Evolutionary conservation across 441 rosid species (phyloP), one percentile per base, ranked within the genome.

Genomic region (Melianthus villosus): DNA sequence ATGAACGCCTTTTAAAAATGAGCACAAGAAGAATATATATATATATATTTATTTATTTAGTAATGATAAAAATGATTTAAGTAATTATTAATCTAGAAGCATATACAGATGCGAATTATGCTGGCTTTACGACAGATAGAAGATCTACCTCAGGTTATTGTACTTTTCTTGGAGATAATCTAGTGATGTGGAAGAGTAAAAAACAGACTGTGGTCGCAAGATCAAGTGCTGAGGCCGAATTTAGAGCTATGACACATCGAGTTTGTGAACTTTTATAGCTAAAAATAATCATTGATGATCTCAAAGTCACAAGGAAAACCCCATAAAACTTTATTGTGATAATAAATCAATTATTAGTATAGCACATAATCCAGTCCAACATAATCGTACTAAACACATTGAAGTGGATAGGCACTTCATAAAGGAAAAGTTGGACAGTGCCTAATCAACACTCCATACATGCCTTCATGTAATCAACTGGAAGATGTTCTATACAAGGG

Each of bases 331-430:
- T 4, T n/a, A 20, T 16, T 9, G 12, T 17, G 26, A 29, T 6
- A 29, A 29, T 4, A 30, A 29, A 19, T 42, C 15, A 4, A 25
- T 36, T 2, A 42, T 29, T 1, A 42, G 15, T n/a, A 42, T 42
- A 16, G 15, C 34, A 3, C 25, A 42, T 26, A 30, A 42, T 9
- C 36, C 9, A 0, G 17, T 42, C 6, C 36, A 42, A 42, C 47
- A 16, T 14, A 28, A 44, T 30, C 16, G 25, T 11, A 45, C 30
- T 2, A 44, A 44, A 25, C 38, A 44, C 20, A 33, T 44, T 11
- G 39, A 44, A 11, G 9, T 20, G 19, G 38, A 44, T 14, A 31
- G 22, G 13, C 11, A 44, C 15, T 44, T 44, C 16, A 44, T 44
- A 9, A 31, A 30, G 22, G 39, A 32, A 10, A 44, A 44, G 22